phyloP scores from a whole-genome alignment of 2,329 filamentous ascomycete genomes.

The Neopestalotiopsis sp. region DNA sequence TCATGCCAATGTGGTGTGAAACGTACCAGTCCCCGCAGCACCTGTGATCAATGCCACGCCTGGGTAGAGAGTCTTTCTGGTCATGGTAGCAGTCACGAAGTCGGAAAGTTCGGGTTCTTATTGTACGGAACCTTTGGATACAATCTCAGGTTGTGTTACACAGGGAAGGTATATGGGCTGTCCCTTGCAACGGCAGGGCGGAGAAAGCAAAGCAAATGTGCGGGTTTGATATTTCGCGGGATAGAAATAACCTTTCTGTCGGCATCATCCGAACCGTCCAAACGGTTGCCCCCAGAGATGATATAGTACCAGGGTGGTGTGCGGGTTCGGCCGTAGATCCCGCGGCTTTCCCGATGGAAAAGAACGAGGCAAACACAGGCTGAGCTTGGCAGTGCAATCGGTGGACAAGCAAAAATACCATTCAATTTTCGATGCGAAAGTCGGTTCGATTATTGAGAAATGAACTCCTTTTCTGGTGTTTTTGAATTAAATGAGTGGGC shows the following conservation, averaged over 20 bases:
- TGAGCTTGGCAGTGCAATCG: no score
- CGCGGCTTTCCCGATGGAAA: background rate
- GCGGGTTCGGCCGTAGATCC: background rate
- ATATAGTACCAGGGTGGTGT: background rate
- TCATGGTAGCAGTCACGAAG: background rate
- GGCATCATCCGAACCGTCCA: conserved; percentile 3
- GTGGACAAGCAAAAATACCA: no score
- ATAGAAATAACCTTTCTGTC: background rate
- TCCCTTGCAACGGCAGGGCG: background rate
- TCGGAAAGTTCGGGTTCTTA: background rate
- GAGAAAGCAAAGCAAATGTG: background rate
- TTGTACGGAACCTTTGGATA: background rate
- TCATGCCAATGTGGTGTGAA: background rate
- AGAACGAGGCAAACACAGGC: background rate
- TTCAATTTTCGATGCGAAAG: background rate
- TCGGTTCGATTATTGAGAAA: background rate
- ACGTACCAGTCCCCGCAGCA: conserved; percentile 51
- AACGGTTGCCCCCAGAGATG: background rate
- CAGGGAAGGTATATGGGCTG: background rate
- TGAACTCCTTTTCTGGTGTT: background rate
- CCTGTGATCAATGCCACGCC: conserved; percentile 54
- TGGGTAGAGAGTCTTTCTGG: conserved; percentile 36
- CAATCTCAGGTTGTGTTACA: background rate
- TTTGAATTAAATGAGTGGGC: background rate
- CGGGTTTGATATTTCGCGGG: background rate